Conservation (phyloP, 345 rosid species). For the Bruguiera parviflora region DNA sequence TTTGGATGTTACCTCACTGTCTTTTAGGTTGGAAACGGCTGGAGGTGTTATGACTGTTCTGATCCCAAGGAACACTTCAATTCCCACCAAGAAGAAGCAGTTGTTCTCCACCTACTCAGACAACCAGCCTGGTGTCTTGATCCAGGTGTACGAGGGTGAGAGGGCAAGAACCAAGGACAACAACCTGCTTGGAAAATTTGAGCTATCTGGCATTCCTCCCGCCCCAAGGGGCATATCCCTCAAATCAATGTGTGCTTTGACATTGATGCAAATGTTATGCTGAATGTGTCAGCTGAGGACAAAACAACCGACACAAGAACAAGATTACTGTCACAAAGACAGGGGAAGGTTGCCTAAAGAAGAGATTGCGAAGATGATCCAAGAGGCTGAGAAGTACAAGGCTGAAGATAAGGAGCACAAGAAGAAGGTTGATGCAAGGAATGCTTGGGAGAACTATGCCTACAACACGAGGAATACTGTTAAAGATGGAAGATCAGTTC, state of each 20-base stretch:
- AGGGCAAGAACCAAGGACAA: constrained; percentile 22
- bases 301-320: constrained; percentile 25
- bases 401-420: constrained; percentile 21
- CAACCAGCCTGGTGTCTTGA: constrained; percentile 20
- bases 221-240: constrained; percentile 24
- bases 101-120: constrained; percentile 22
- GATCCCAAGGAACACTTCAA: constrained; percentile 22
- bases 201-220: constrained; percentile 21
- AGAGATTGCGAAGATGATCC: constrained; percentile 27
- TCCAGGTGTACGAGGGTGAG: constrained; percentile 25
- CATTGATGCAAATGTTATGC: constrained; percentile 19
- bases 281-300: constrained; percentile 27
- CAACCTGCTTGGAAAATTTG: constrained; percentile 18
- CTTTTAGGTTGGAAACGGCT: constrained; percentile 19
- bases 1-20: constrained; percentile 19
- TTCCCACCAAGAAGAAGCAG: constrained; percentile 24
- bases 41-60: constrained; percentile 25
- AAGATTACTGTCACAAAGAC: constrained; percentile 27
- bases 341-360: constrained; percentile 25
- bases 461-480: constrained; percentile 27
- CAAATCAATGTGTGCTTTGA: constrained; percentile 19
- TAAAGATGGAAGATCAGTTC: constrained; percentile 21
- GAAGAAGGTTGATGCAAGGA: constrained; percentile 21
- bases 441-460: constrained; percentile 23
- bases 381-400: constrained; percentile 31